Evolutionary conservation across 2,329 filamentous ascomycete genomes (phyloP), one percentile per base, ranked within the genome.

Genomic region (Ilyonectria robusta): DNA sequence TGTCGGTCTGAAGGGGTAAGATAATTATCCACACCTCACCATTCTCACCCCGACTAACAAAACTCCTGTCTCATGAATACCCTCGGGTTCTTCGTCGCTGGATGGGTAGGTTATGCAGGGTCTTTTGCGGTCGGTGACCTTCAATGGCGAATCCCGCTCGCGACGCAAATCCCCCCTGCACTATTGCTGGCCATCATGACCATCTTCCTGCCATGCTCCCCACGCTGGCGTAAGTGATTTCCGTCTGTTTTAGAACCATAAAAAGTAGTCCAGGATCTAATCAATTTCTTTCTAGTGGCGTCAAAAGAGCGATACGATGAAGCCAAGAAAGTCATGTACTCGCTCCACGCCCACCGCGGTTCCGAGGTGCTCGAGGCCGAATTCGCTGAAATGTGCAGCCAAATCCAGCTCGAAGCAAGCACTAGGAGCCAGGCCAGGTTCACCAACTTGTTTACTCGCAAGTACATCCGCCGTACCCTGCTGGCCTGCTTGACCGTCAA

Each of bases 91-190:
- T 66, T 65, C 19, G 21, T 67, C 0, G 68, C 72, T 1, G 70
- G 74, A 47, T 73, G 70, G 65, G 60, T 75, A 19, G 74, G 74
- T 19, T 72, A 71, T 17, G 71, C 75, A 1, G 77, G 81, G 6
- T 75, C 75, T 0, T 82, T 78, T 54, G 76, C 76, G 1, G 17
- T 65, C 6, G 77, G 78, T 0, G 73, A 80, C 51, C 50, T 72
- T 1, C 77, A 81, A 58, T 82, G 81, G 80, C 72, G 79, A 2
- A 73, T 81, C 6, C 78, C 78, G 8, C 72, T 82, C 6, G 80
- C 77, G 11, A 75, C 77, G 10, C 79, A 82, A 62, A 73, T 75
- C 2, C 76, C 79, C 0, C 66, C 71, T 4, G 73, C 77, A 0
- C 29, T 77, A 10, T 4, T 75, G 4, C 67, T 80, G 5, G 65